A percentile compares a stretch with the other conserved stretches of the same genome.
These are phyloP conservation scores for Cryptococcus amylolentus DNA, from an alignment of 1,284 basidiomycete genomes.

Conservation along the genomic window DNA sequence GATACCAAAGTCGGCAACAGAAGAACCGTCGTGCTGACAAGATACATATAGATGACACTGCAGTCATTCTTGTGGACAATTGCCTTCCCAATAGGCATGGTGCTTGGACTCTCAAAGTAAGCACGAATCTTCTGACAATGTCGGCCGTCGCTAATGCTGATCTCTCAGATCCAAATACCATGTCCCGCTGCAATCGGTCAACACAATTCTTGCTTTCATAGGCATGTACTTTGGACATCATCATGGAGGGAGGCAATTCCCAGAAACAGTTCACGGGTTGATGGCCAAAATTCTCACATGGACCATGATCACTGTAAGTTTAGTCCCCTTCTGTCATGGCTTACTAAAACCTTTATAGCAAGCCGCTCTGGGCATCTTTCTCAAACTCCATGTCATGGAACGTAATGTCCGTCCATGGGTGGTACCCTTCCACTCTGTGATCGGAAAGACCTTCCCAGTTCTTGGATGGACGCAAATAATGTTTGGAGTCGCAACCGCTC, in stretches of 20 bases:
- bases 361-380: slow-evolving; percentile 73
- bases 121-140: background rate
- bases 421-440: slow-evolving; percentile 68
- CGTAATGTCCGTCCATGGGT: slow-evolving; percentile 68
- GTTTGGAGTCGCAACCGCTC: slow-evolving; percentile 48
- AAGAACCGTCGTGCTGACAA: background rate
- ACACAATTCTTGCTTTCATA: slow-evolving; percentile 64
- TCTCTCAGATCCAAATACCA: slow-evolving; percentile 62
- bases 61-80: slow-evolving; percentile 76
- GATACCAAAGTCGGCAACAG: background rate
- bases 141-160: background rate
- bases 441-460: slow-evolving; percentile 83
- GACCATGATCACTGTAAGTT: slow-evolving; percentile 56
- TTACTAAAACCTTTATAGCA: slow-evolving; percentile 52
- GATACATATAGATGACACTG: slow-evolving; percentile 55
- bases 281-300: slow-evolving; percentile 67
- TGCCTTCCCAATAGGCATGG: slow-evolving; percentile 82
- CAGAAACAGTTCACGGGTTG: slow-evolving; percentile 62
- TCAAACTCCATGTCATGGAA: slow-evolving; percentile 89
- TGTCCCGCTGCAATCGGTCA: slow-evolving; percentile 73
- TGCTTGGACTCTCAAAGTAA: slow-evolving; percentile 71
- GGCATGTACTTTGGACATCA: slow-evolving; percentile 74
- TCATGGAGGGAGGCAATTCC: slow-evolving; percentile 73
- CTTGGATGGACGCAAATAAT: slow-evolving; percentile 72
- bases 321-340: background rate